Base-by-base conservation (phyloP, 225 moss, liverwort and hornwort genomes). In the Sphagnum contortum region DNA sequence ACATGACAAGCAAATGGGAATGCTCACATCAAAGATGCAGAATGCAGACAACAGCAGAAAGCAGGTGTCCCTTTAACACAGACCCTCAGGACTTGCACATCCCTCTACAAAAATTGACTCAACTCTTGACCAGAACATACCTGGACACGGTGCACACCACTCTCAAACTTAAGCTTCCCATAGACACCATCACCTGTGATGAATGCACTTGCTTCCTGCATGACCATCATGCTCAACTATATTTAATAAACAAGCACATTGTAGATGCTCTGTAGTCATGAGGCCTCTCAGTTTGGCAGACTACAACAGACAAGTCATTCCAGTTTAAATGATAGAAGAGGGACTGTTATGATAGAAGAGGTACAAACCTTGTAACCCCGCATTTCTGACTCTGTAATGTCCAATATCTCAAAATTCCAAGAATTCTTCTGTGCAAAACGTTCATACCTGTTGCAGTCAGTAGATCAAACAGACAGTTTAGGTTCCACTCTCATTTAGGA, bases 121-220 rank as follows among this genome's bases (percentile, higher is more conserved):
- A 29, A 29, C 29, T 29, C 29, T 29, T 29, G 0, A 29, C 29
- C 29, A 9, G 52, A 63, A 8, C 49, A 59, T 75, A 98, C 96
- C 96, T 98, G 96, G 51, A 98, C 96, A 50, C 92, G 83, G 72
- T 98, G 96, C 58, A 98, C 92, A 54, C 96, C 96, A 69, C 96
- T 98, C 80, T 93, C 92, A 74, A 92, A 98, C 67, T 98, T 93
- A 4, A 98, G 87, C 77, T 87, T 90, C 10, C 92, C 96, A 74
- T 87, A 98, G 45, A 91, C 90, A 63, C 82, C 87, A 69, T 80
- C 83, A 68, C 96, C 96, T 48, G 85, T 89, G 55, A 98, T 92
- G 45, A 90, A 92, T 6, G 92, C 96, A 89, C 92, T 92, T 64
- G 90, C 96, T 98, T 92, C 96, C 90, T 98, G 87, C 73, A 74